Evolutionary conservation across 192 early-diverging fungal species (phyloP).

Genomic region (Coemansia sp.): DNA sequence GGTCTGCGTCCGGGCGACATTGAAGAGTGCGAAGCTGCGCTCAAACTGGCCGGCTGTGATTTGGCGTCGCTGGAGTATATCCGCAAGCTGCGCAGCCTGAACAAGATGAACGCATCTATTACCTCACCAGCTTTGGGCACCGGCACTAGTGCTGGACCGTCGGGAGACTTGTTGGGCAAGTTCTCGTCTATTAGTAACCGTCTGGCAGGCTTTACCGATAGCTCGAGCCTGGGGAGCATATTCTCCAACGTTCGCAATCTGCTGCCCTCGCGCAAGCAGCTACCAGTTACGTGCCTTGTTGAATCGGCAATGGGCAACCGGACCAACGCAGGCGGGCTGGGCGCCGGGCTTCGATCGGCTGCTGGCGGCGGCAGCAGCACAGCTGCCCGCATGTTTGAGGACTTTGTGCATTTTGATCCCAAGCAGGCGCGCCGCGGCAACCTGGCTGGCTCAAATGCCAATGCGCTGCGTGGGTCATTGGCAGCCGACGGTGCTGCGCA

Average conservation of each 20-base stretch:
- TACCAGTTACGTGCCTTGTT: constrained; percentile 81
- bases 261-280: constrained; percentile 84
- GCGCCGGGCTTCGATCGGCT: constrained; percentile 9
- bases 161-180: constrained; percentile 54
- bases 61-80: constrained; percentile 78
- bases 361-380: constrained; percentile 12
- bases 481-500: constrained; percentile 61
- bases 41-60: constrained; percentile 72
- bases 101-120: constrained; percentile 37
- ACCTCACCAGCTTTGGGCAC: constrained; percentile 16
- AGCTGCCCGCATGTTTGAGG: constrained; percentile 58
- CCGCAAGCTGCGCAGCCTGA: constrained; percentile 61
- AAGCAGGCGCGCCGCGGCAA: constrained; percentile 64
- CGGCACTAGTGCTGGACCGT: constrained; percentile 7
- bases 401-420: constrained; percentile 90
- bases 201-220: constrained; percentile 72
- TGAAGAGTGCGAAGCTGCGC: constrained; percentile 77
- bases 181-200: constrained; percentile 70
- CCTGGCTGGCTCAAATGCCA: constrained; percentile 46
- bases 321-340: constrained; percentile 33
- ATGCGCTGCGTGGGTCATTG: constrained; percentile 25
- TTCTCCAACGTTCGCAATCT: constrained; percentile 93
- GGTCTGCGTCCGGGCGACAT: constrained; percentile 80
- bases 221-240: constrained; percentile 70
- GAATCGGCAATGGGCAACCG: constrained; percentile 78